Percentiles rank a stretch among this genome's conserved stretches.
Evolutionary conservation across 1,284 basidiomycete genomes (phyloP).

Genomic region (Heterobasidion parviporum): DNA sequence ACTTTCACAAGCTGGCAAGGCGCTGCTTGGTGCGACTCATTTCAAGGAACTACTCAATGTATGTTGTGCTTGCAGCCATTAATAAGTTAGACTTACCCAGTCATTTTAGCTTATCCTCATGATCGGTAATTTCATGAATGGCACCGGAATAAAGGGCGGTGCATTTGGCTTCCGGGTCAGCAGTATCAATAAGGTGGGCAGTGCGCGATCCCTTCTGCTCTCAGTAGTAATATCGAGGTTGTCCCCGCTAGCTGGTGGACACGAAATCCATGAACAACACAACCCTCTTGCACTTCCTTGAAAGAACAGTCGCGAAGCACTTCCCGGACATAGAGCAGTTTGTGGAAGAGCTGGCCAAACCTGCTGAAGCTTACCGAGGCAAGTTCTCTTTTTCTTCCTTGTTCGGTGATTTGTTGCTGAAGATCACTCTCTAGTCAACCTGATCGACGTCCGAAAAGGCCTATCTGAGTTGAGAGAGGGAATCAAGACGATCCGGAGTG

Average conservation of each 20-base stretch:
- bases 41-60: slow-evolving; percentile 87
- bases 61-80: slow-evolving; percentile 16
- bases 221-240: background rate
- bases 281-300: slow-evolving; percentile 92
- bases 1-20: slow-evolving; percentile 71
- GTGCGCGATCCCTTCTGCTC: slow-evolving; percentile 24
- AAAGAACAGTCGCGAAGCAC: slow-evolving; percentile 81
- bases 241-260: slow-evolving; percentile 71
- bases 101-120: slow-evolving; percentile 74
- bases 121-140: slow-evolving; percentile 98
- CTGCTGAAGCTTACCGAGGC: slow-evolving; percentile 93
- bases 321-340: slow-evolving; percentile 88
- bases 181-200: slow-evolving; percentile 89
- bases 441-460: slow-evolving; percentile 71
- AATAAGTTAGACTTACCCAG: too few species aligned
- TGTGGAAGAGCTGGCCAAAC: slow-evolving; percentile 82
- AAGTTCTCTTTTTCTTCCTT: slow-evolving; percentile 5
- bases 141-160: slow-evolving; percentile 92
- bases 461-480: slow-evolving; percentile 72
- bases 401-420: slow-evolving; percentile 2
- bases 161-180: slow-evolving; percentile 97
- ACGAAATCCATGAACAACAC: slow-evolving; percentile 94
- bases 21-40: slow-evolving; percentile 67
- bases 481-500: slow-evolving; percentile 67
- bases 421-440: slow-evolving; percentile 43